phyloP scores from a whole-genome alignment of 1,284 basidiomycete species.

The Rhodotorula sp. region DNA sequence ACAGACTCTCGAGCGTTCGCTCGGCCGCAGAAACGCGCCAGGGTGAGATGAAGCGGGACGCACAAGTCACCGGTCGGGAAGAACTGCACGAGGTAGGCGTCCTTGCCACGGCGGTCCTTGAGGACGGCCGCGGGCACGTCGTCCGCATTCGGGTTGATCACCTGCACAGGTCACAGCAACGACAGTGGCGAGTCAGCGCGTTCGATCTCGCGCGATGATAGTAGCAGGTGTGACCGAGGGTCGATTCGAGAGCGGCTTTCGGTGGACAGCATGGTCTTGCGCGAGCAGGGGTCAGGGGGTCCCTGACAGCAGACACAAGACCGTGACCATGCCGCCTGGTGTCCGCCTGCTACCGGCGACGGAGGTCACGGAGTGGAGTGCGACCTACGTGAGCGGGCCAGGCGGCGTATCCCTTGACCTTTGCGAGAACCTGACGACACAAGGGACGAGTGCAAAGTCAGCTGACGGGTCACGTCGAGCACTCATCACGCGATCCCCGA shows the following conservation, averaged over 20 bases:
- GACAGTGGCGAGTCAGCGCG: not conserved
- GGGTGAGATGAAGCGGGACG: conserved; percentile 50
- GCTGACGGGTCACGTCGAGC: not conserved
- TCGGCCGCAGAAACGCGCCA: too few species aligned
- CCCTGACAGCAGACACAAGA: too few species aligned
- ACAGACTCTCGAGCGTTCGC: too few species aligned
- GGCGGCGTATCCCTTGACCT: conserved; percentile 87
- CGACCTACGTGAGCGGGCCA: conserved; percentile 82
- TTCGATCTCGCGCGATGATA: not conserved
- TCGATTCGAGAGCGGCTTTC: not conserved
- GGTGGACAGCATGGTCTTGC: not conserved
- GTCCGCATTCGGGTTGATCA: conserved; percentile 64
- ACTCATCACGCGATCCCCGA: not conserved
- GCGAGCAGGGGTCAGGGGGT: too few species aligned
- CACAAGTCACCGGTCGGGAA: conserved; percentile 90
- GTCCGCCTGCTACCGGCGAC: not conserved
- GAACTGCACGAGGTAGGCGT: conserved; percentile 73
- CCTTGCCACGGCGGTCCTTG: conserved; percentile 65
- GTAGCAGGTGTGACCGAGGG: not conserved
- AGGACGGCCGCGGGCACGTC: conserved; percentile 61
- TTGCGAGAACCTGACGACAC: conserved; percentile 65
- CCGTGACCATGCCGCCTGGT: too few species aligned
- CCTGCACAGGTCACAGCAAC: conserved; percentile 52
- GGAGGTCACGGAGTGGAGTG: not conserved
- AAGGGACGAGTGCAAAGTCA: not conserved